Evolutionary conservation across 257 asterid genomes (phyloP), one percentile per base, ranked within the genome.

Genomic region (Anisodus tanguticus): DNA sequence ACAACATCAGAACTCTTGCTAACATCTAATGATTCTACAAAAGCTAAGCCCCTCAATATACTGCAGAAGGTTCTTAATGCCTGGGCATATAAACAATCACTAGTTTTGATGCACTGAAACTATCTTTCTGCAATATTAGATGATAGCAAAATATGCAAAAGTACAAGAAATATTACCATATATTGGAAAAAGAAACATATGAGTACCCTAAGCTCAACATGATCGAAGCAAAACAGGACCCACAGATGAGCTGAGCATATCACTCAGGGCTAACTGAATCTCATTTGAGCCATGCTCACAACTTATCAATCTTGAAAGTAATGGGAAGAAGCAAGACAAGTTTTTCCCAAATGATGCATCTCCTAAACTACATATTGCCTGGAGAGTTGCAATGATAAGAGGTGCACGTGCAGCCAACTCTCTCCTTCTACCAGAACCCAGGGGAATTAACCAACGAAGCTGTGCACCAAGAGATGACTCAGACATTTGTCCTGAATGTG

Each of bases 381-480:
- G 97, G 43, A 97, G 94, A 47, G 97, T 89, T 16, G 95, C 89
- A 55, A 94, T 95, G 17, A 97, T 86, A 59, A 97, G 95, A 82
- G 98, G 99, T 12, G 98, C 98, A 35, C 99, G 93, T 64, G 97
- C 95, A 84, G 98, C 97, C 88, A 97, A 84, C 87, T 97, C 99
- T 85, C 96, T 91, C 63, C 94, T 86, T 81, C 92, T 95, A 53
- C 93, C 97, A 43, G 99, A 93, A 79, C 98, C 98, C n/a, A 97
- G 81, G 69, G 99, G 98, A 81, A 97, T 91, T 60, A 55, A 85
- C 98, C 98, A 93, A 66, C 63, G 98, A 80, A 86, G 80, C 60
- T 83, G 88, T 77, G 85, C 86, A 39, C 81, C 86, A 10, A 68
- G 87, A 69, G 95, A 85, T 67, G 93, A 90, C 59, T 86, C 85